Conservation (phyloP, 2,329 filamentous ascomycete species). For the Trichophyton benhamiae region DNA sequence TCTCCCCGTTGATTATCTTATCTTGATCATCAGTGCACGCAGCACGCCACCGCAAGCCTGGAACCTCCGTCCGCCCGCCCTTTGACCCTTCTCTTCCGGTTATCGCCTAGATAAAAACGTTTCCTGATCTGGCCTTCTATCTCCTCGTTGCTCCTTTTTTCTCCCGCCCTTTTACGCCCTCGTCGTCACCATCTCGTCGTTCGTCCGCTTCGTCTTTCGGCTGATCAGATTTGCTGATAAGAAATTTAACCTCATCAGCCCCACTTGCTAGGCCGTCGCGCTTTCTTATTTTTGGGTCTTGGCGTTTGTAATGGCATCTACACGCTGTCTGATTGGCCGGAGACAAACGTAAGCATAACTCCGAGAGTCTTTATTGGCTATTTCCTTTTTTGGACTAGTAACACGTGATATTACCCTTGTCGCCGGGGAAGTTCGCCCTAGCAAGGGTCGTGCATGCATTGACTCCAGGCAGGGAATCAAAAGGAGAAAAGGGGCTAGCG, state of each 20-base stretch:
- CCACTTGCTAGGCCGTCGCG: background rate
- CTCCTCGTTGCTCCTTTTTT: background rate
- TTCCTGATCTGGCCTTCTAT: background rate
- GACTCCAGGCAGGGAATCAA: background rate
- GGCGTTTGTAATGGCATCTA: slow-evolving; percentile 2
- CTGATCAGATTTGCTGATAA: slow-evolving; percentile 1
- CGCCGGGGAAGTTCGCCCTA: background rate
- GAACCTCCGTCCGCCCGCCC: background rate
- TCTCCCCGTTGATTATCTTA: background rate
- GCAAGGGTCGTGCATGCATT: background rate
- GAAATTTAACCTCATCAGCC: slow-evolving; percentile 2
- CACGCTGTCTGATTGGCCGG: slow-evolving; percentile 1
- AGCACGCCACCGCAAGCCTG: background rate
- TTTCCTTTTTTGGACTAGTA: background rate
- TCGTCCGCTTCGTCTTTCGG: background rate
- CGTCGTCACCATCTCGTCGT: background rate
- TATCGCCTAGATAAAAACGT: too few species aligned
- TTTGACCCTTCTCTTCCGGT: background rate
- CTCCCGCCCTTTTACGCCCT: background rate
- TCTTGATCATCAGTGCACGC: slow-evolving; percentile 3
- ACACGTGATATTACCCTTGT: background rate
- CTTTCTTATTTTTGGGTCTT: slow-evolving; percentile 1
- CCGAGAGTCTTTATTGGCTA: background rate
- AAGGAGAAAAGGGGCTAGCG: background rate
- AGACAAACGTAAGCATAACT: slow-evolving; percentile 3